Conservation (phyloP, 2,329 filamentous ascomycete species). For the Ophiostoma sp. region DNA sequence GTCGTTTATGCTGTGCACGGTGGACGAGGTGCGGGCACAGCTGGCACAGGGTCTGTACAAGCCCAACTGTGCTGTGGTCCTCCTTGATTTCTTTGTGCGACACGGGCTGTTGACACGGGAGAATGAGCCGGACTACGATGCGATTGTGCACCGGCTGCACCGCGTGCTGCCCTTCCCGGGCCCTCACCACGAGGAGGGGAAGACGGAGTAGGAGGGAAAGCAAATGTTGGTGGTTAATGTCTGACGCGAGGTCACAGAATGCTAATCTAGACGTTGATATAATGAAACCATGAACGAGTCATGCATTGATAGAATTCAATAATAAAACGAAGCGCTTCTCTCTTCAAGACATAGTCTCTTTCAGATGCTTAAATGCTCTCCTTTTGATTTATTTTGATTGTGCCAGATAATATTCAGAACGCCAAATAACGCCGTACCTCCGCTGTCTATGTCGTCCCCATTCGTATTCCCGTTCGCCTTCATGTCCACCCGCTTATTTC, state of each 20-base stretch:
- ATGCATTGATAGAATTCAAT: not conserved
- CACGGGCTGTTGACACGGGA: conserved; percentile 76
- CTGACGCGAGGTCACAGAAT: not conserved
- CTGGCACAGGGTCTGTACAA: conserved; percentile 79
- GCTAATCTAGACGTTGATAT: not conserved
- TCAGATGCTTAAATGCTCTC: not conserved
- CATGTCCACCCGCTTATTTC: conserved; percentile 58
- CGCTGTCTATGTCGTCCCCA: not conserved
- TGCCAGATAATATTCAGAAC: conserved; percentile 13
- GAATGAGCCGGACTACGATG: conserved; percentile 75
- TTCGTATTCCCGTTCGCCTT: not conserved
- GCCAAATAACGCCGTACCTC: conserved; percentile 17
- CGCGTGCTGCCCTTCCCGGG: conserved; percentile 79
- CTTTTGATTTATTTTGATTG: not conserved
- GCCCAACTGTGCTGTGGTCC: conserved; percentile 81
- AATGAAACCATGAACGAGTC: not conserved
- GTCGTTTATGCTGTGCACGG: conserved; percentile 73
- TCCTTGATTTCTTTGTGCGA: conserved; percentile 87
- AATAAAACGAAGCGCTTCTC: conserved; percentile 6
- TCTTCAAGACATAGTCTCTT: not conserved
- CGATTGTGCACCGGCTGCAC: conserved; percentile 75
- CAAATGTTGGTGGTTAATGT: not conserved
- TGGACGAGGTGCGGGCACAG: conserved; percentile 69
- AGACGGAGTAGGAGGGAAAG: not conserved
- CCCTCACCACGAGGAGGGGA: conserved; percentile 41